A percentile compares a stretch with the other conserved stretches of the same genome.
Conservation (phyloP, 2,329 filamentous ascomycete species). For the Claviceps spartinae region DNA sequence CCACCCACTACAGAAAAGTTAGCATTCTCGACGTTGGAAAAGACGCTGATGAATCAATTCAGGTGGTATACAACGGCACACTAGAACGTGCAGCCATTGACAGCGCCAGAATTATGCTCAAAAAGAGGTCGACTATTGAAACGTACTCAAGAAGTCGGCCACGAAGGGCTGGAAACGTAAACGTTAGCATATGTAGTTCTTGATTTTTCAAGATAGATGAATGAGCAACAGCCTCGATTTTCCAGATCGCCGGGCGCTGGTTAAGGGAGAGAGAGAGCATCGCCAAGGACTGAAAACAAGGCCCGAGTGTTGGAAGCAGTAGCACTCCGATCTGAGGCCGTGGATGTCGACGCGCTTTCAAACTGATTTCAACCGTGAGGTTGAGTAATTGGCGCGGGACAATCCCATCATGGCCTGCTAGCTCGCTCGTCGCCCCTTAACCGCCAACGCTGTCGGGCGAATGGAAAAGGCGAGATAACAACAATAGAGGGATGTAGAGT, state of each 20-base stretch:
- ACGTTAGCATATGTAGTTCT: constrained; percentile 19
- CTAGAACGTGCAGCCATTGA: constrained; percentile 2
- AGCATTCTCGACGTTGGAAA: constrained; percentile 4
- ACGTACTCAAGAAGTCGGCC: constrained; percentile 98
- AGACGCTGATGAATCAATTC: constrained; percentile 3
- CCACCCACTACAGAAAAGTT: constrained; percentile 66
- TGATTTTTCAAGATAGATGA: not conserved
- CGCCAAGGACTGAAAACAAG: not conserved
- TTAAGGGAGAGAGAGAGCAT: not conserved
- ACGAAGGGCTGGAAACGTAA: constrained; percentile 60
- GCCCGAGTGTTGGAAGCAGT: not conserved
- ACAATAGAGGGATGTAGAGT: constrained; percentile 2
- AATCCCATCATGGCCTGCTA: not conserved
- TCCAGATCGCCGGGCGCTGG: not conserved
- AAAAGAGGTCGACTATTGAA: constrained; percentile 1
- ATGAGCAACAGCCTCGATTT: constrained; percentile 6
- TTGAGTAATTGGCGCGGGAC: constrained; percentile 8
- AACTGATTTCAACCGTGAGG: constrained; percentile 6
- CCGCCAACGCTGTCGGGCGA: constrained; percentile 19
- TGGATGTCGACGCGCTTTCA: not conserved
- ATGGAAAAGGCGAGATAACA: constrained; percentile 1
- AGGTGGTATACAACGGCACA: not conserved
- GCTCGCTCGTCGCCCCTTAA: constrained; percentile 7
- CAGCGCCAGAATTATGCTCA: not conserved
- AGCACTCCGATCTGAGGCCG: not conserved